These are phyloP conservation scores for Ceratobasidium papillatum DNA, from an alignment of 1,284 basidiomycete genomes.

Conservation along the genomic window DNA sequence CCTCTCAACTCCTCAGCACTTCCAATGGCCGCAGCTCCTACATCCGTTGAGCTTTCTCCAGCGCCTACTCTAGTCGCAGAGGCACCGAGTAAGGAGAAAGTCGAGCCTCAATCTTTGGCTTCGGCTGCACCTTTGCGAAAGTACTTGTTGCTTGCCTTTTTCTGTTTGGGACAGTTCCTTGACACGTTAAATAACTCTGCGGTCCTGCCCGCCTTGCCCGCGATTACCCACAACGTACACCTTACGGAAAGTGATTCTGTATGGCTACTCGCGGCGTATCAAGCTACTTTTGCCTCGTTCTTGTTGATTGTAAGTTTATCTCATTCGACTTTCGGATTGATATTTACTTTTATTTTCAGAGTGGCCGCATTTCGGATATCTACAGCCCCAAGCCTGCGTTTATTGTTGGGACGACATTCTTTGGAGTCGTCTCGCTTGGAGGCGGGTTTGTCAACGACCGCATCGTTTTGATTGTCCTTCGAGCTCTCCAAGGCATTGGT, in stretches of 20 bases:
- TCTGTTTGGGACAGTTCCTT: slow-evolving; percentile 59
- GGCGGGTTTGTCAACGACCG: slow-evolving; percentile 40
- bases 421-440: slow-evolving; percentile 40
- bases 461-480: slow-evolving; percentile 40
- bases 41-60: slow-evolving; percentile 27
- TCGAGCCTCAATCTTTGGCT: not conserved
- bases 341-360: slow-evolving; percentile 13
- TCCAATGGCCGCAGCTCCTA: slow-evolving; percentile 19
- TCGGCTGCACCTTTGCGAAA: slow-evolving; percentile 47
- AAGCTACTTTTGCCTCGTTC: slow-evolving; percentile 37
- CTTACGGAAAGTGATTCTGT: slow-evolving; percentile 32
- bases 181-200: slow-evolving; percentile 61
- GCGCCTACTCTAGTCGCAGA: slow-evolving; percentile 21
- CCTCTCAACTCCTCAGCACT: not conserved
- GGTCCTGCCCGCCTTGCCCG: slow-evolving; percentile 58
- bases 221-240: slow-evolving; percentile 48
- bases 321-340: not conserved
- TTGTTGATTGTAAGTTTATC: slow-evolving; percentile 31
- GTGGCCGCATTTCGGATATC: slow-evolving; percentile 24
- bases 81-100: not conserved
- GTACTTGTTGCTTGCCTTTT: slow-evolving; percentile 54
- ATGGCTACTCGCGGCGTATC: slow-evolving; percentile 40
- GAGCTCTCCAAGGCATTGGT: slow-evolving; percentile 41
- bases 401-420: slow-evolving; percentile 34
- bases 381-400: slow-evolving; percentile 35